Percentiles rank a stretch among this genome's conserved stretches.
Evolutionary conservation across 1,284 basidiomycete species (phyloP).

Genomic region (Apiotrichum montevideense): DNA sequence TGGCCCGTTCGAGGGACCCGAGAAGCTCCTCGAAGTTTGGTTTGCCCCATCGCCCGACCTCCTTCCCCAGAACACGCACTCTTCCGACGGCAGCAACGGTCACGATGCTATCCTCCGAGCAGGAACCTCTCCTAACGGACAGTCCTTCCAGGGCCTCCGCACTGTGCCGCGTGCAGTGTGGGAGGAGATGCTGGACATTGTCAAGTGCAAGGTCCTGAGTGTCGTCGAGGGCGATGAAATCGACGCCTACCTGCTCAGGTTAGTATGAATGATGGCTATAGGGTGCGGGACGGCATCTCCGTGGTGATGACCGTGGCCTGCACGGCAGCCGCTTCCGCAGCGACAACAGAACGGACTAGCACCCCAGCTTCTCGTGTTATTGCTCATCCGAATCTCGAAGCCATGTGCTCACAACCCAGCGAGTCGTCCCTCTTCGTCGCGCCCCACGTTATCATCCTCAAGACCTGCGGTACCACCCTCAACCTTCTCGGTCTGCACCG

Average conservation of each 20-base stretch:
- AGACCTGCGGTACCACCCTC: constrained; percentile 98
- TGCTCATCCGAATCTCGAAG: too few relatives aligned
- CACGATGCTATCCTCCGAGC: constrained; percentile 2
- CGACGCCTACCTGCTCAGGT: constrained; percentile 96
- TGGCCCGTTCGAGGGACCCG: constrained; percentile 56
- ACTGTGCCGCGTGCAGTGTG: constrained; percentile 70
- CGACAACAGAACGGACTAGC: background rate
- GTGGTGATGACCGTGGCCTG: too few relatives aligned
- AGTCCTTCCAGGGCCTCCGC: constrained; percentile 41
- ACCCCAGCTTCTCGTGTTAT: too few relatives aligned
- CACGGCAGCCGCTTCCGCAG: too few relatives aligned
- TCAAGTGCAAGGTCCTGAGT: constrained; percentile 94
- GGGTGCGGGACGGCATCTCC: background rate
- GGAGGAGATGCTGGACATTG: constrained; percentile 97
- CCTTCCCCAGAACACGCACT: background rate
- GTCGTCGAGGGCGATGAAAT: constrained; percentile 77
- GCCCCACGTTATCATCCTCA: constrained; percentile 92
- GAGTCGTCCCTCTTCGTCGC: constrained; percentile 97
- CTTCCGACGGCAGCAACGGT: background rate
- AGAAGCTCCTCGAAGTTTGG: constrained; percentile 98
- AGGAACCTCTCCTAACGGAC: constrained; percentile 9
- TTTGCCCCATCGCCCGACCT: constrained; percentile 69
- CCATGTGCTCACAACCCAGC: constrained; percentile 49
- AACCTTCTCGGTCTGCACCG: constrained; percentile 89
- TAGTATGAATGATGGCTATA: constrained; percentile 29